Evolutionary conservation across 768 basidiomycete species (phyloP).

Genomic region (Artomyces pyxidatus): DNA sequence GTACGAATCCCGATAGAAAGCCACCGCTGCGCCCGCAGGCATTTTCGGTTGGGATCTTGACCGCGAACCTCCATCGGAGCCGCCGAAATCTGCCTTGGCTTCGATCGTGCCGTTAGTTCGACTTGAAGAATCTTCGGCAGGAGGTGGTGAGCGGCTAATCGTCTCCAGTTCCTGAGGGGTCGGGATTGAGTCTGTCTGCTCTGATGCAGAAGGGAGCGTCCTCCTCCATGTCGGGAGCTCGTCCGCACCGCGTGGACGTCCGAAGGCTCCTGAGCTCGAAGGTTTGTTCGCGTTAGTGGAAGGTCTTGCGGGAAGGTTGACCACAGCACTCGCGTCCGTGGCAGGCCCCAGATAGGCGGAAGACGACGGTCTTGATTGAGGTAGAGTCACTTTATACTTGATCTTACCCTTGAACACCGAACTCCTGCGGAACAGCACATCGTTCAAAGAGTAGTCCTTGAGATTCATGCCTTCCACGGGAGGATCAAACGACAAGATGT

Average conservation of each 20-base stretch:
- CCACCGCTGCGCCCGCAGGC: constrained; percentile 64
- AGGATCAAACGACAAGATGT: constrained; percentile 65
- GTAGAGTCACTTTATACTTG: constrained; percentile 30
- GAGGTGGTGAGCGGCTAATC: constrained; percentile 61
- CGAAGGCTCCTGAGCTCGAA: constrained; percentile 16
- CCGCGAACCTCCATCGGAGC: constrained; percentile 25
- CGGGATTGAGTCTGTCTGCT: constrained; percentile 12
- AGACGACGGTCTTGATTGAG: constrained; percentile 15
- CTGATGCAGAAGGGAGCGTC: constrained; percentile 15
- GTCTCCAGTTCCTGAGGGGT: constrained; percentile 35
- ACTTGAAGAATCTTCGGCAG: constrained; percentile 33
- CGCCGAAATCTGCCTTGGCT: constrained; percentile 27
- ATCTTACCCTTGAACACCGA: constrained; percentile 23
- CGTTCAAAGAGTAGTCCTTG: constrained; percentile 55
- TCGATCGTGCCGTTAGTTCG: constrained; percentile 23
- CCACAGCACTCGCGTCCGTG: too few relatives aligned
- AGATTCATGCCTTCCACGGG: constrained; percentile 57
- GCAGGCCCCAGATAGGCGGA: constrained; percentile 19
- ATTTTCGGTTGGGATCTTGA: constrained; percentile 57
- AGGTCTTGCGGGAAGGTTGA: constrained; percentile 30
- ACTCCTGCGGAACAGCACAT: constrained; percentile 50
- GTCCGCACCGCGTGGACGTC: constrained; percentile 28
- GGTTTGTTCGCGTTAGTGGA: constrained; percentile 3
- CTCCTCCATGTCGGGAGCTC: constrained; percentile 34
- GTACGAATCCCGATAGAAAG: constrained; percentile 61